Conservation (phyloP, 306 rosid genomes). For the Vigna unguiculata region DNA sequence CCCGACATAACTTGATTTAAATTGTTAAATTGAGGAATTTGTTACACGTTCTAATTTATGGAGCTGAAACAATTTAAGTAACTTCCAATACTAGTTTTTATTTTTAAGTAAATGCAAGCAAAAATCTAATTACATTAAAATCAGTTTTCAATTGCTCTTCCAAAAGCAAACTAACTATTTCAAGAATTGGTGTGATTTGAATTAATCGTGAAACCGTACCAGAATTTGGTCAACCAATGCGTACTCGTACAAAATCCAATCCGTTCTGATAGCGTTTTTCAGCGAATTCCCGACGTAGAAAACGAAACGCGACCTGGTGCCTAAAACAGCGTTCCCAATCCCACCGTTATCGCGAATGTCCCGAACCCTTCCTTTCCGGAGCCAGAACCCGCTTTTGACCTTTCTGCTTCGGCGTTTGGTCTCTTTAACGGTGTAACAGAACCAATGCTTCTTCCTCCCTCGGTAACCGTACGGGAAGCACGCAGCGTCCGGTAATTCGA, state of each 20-base stretch:
- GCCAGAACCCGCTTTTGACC: slow-evolving; percentile 72
- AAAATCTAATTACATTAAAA: too few relatives aligned
- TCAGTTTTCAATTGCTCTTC: slow-evolving; percentile 46
- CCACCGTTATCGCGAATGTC: slow-evolving; percentile 36
- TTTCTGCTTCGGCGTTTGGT: slow-evolving; percentile 43
- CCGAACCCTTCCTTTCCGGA: slow-evolving; percentile 55
- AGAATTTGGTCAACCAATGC: too few relatives aligned
- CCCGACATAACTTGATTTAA: too few relatives aligned
- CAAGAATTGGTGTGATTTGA: too few relatives aligned
- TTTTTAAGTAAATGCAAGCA: too few relatives aligned
- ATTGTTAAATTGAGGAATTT: neutral
- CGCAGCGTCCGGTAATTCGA: slow-evolving; percentile 55
- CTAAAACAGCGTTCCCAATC: slow-evolving; percentile 47
- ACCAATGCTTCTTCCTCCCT: slow-evolving; percentile 69
- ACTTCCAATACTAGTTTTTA: neutral
- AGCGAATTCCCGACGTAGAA: slow-evolving; percentile 61
- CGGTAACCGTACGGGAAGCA: slow-evolving; percentile 60
- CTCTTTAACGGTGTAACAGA: slow-evolving; percentile 54
- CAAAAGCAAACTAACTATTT: slow-evolving; percentile 28
- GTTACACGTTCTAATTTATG: neutral
- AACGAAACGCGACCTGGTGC: slow-evolving; percentile 56
- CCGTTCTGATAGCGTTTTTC: slow-evolving; percentile 46
- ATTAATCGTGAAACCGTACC: too few relatives aligned
- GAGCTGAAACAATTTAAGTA: neutral
- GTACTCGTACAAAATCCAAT: slow-evolving; percentile 44